phyloP scores from a whole-genome alignment of 208 protist genomes.

The Trypanosoma vivax region DNA sequence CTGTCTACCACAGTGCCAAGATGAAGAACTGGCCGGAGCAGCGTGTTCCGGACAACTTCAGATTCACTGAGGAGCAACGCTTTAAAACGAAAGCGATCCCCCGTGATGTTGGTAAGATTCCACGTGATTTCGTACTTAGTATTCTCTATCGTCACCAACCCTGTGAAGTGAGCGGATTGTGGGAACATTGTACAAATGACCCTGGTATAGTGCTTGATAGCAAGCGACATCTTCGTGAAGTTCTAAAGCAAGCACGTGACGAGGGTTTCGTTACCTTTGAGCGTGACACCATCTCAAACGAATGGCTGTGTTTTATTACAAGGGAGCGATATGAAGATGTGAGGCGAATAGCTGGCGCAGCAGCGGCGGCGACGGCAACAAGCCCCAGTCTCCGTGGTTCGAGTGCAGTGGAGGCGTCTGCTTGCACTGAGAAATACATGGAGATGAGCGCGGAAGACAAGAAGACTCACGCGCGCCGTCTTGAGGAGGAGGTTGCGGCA shows the following conservation, averaged over 20 bases:
- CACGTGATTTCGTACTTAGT: conserved; percentile 80
- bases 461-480: conserved; percentile 45
- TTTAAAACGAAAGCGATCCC: conserved; percentile 73
- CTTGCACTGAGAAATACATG: conserved; percentile 45
- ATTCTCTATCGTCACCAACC: conserved; percentile 88
- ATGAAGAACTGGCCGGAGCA: conserved; percentile 83
- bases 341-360: conserved; percentile 41
- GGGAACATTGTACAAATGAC: conserved; percentile 73
- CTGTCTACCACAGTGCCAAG: conserved; percentile 48
- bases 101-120: conserved; percentile 77
- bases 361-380: conserved; percentile 31
- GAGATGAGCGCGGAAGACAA: conserved; percentile 69
- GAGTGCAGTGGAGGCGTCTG: conserved; percentile 55
- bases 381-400: conserved; percentile 45
- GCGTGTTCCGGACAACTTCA: conserved; percentile 71
- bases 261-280: conserved; percentile 88
- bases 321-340: conserved; percentile 87
- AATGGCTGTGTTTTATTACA: conserved; percentile 74
- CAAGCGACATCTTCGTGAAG: conserved; percentile 84
- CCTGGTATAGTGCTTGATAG: conserved; percentile 85
- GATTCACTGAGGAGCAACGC: conserved; percentile 67
- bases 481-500: conserved; percentile 57
- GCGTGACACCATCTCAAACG: conserved; percentile 47
- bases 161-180: conserved; percentile 77
- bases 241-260: conserved; percentile 77